These are phyloP conservation scores for Ustilago crameri DNA, from an alignment of 1,284 basidiomycete species.

Conservation along the genomic window DNA sequence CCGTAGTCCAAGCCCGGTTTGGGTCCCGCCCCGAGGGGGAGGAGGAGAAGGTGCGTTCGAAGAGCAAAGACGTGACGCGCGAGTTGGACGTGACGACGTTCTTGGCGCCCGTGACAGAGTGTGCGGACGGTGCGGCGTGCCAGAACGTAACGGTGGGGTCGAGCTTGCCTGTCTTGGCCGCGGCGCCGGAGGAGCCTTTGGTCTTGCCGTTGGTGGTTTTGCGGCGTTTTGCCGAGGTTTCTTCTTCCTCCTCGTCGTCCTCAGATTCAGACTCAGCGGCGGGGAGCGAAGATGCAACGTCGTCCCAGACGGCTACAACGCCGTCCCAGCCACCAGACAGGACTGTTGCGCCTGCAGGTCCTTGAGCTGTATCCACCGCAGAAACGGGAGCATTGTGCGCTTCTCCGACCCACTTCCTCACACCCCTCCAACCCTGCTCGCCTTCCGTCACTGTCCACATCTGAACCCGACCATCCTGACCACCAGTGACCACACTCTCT, in stretches of 20 bases:
- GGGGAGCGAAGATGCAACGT: constrained; percentile 8
- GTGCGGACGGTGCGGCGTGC: constrained; percentile 25
- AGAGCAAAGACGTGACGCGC: constrained; percentile 47
- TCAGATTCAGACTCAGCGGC: constrained; percentile 11
- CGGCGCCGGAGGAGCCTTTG: constrained; percentile 7
- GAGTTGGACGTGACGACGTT: constrained; percentile 50
- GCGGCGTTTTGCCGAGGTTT: constrained; percentile 23
- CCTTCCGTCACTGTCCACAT: constrained; percentile 47
- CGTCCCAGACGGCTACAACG: constrained; percentile 59
- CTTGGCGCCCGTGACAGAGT: constrained; percentile 24
- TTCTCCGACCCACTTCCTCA: constrained; percentile 28
- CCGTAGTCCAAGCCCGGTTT: constrained; percentile 50
- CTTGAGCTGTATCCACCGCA: constrained; percentile 36
- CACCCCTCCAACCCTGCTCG: constrained; percentile 22
- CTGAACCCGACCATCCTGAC: constrained; percentile 79
- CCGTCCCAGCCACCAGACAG: constrained; percentile 63
- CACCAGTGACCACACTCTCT: constrained; percentile 75
- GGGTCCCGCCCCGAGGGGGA: constrained; percentile 14
- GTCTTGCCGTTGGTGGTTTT: constrained; percentile 22
- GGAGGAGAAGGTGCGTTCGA: constrained; percentile 23
- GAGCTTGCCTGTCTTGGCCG: constrained; percentile 13
- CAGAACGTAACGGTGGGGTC: constrained; percentile 32
- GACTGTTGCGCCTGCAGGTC: constrained; percentile 22
- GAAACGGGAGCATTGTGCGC: constrained; percentile 50
- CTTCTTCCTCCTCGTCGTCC: constrained; percentile 17